Conservation (phyloP, 2,329 filamentous ascomycete species). For the Bipolaris bicolor region DNA sequence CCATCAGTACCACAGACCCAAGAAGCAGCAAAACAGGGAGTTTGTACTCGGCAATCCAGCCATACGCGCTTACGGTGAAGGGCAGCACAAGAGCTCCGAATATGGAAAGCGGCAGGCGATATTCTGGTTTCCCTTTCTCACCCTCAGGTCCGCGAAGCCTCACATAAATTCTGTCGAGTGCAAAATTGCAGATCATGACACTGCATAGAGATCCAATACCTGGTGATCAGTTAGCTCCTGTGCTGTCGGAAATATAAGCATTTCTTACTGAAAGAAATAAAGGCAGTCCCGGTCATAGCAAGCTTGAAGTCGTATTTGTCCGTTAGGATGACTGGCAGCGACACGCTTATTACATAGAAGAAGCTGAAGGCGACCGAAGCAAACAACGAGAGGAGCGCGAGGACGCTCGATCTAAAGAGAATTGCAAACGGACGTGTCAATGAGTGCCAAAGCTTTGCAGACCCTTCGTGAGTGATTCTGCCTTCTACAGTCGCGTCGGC, state of each 20-base stretch:
- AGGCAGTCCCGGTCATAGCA: constrained; percentile 59
- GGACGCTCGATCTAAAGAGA: constrained; percentile 58
- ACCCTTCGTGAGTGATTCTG: constrained; percentile 25
- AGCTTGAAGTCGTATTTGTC: constrained; percentile 55
- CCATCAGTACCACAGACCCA: constrained; percentile 53
- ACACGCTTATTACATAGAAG: constrained; percentile 57
- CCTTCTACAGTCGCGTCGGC: constrained; percentile 12
- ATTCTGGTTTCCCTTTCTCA: constrained; percentile 58
- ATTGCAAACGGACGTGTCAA: constrained; percentile 53
- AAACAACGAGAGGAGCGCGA: constrained; percentile 59
- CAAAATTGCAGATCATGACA: constrained; percentile 58
- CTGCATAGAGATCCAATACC: constrained; percentile 58
- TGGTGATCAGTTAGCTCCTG: constrained; percentile 8
- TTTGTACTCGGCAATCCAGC: constrained; percentile 57
- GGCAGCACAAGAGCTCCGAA: constrained; percentile 57
- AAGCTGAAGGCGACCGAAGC: constrained; percentile 52
- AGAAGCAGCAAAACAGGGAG: constrained; percentile 56
- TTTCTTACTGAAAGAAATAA: constrained; percentile 60
- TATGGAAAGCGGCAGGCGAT: constrained; percentile 61
- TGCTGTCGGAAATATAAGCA: neutral
- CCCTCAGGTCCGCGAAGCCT: constrained; percentile 53
- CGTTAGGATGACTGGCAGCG: constrained; percentile 52
- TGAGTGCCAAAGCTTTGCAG: constrained; percentile 43
- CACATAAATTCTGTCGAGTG: constrained; percentile 62
- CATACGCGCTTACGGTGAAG: constrained; percentile 55